Conservation (phyloP, 169 alveolate genomes). For the Plasmodium chabaudi region DNA sequence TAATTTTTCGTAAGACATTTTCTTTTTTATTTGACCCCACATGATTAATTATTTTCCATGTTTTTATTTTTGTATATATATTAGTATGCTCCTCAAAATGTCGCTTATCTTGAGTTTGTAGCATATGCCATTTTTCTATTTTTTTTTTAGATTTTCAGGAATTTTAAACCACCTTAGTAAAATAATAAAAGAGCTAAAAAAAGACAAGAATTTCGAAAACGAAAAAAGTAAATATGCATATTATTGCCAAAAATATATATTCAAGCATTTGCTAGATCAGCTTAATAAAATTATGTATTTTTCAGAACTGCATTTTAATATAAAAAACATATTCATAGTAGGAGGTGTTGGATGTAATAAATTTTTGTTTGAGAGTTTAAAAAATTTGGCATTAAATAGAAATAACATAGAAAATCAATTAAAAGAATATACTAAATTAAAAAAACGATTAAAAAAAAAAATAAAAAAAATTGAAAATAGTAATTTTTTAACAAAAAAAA, state of each 20-base stretch:
- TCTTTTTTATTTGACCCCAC: neutral
- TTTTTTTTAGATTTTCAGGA: conserved; percentile 44
- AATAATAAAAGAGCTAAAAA: conserved; percentile 32
- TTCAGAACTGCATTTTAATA: conserved; percentile 64
- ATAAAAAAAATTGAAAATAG: conserved; percentile 35
- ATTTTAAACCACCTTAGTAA: conserved; percentile 53
- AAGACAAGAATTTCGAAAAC: conserved; percentile 42
- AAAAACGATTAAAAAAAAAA: conserved; percentile 57
- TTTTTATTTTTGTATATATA: neutral
- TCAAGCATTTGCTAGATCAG: conserved; percentile 46
- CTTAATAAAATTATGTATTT: conserved; percentile 66
- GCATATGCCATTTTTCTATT: conserved; percentile 2
- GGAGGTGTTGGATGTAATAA: conserved; percentile 74
- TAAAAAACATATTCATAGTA: conserved; percentile 61
- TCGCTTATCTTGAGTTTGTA: too few relatives aligned
- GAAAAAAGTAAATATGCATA: conserved; percentile 72
- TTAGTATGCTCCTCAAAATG: neutral
- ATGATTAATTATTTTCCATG: neutral
- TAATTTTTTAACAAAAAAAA: conserved; percentile 3
- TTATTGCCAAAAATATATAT: conserved; percentile 46
- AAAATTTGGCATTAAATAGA: conserved; percentile 22
- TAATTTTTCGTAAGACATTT: conserved; percentile 66
- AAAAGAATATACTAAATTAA: conserved; percentile 51
- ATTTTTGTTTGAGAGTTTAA: conserved; percentile 39
- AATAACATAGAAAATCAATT: conserved; percentile 20